A percentile compares a stretch with the other conserved stretches of the same genome.
These are phyloP conservation scores for Euptelea pleiosperma DNA, from an alignment of 164 flowering plant species.

Conservation along the genomic window DNA sequence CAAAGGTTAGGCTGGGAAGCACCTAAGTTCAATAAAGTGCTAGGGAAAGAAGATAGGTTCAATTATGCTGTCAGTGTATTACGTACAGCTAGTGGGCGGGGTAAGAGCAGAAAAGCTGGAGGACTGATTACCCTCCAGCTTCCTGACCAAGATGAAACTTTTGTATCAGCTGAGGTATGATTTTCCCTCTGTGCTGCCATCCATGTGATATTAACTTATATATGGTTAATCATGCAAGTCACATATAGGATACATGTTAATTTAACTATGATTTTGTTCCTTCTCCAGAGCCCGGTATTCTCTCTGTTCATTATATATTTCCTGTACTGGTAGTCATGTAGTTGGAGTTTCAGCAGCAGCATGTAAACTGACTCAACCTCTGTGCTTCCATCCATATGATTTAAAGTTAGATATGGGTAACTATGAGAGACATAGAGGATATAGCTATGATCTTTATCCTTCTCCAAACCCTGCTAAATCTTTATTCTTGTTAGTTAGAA, in stretches of 20 bases:
- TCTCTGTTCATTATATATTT: no score
- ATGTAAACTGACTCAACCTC: no score
- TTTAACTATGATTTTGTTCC: neutral
- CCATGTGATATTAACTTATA: neutral
- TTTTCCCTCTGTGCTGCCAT: neutral
- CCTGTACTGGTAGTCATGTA: no score
- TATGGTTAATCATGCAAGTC: neutral
- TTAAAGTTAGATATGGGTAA: no score
- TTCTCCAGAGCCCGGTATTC: neutral
- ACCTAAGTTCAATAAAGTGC: constrained; percentile 69
- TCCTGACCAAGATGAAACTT: constrained; percentile 51
- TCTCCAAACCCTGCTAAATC: no score
- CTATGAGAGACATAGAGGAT: no score
- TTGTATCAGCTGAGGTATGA: constrained; percentile 69
- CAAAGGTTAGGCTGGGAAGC: constrained; percentile 91
- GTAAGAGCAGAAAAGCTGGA: constrained; percentile 88
- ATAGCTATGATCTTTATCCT: no score
- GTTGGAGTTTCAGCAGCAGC: no score
- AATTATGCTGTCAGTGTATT: constrained; percentile 66
- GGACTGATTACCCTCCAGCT: constrained; percentile 75
- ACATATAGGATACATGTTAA: neutral
- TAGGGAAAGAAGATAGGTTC: constrained; percentile 32
- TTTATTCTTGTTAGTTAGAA: no score
- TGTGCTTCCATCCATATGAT: no score
- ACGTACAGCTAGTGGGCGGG: constrained; percentile 88